Evolutionary conservation across 2,329 filamentous ascomycete genomes (phyloP).

Genomic region (Kalmusia sp.): DNA sequence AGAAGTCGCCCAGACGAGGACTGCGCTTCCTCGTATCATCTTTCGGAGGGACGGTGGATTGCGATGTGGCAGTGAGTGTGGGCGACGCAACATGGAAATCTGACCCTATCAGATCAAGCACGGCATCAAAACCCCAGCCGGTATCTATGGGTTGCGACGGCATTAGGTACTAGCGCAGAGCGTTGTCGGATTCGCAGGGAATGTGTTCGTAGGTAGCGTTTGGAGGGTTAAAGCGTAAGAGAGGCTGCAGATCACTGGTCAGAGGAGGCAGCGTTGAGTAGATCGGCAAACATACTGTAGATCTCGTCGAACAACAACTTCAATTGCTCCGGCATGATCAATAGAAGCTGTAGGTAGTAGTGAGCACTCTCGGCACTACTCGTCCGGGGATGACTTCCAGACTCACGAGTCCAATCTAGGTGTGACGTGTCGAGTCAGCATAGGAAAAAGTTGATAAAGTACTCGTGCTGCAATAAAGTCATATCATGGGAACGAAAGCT

Average conservation of each 20-base stretch:
- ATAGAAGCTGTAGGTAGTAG: conserved; percentile 17
- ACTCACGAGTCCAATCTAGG: conserved; percentile 1
- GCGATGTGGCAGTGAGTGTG: conserved; percentile 12
- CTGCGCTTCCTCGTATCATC: conserved; percentile 10
- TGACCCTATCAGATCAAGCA: conserved; percentile 50
- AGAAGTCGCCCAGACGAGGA: conserved; percentile 53
- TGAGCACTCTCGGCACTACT: conserved; percentile 17
- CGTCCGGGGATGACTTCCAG: background rate
- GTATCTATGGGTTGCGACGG: conserved; percentile 43
- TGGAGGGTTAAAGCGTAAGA: conserved; percentile 7
- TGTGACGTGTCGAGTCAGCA: conserved; percentile 2
- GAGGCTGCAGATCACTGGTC: conserved; percentile 7
- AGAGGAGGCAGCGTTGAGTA: conserved; percentile 12
- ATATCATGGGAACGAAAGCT: conserved; percentile 1
- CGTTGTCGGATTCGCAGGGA: background rate
- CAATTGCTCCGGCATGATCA: conserved; percentile 40
- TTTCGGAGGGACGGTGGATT: background rate
- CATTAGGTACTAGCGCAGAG: conserved; percentile 28
- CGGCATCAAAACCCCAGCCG: conserved; percentile 57
- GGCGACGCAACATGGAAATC: conserved; percentile 30
- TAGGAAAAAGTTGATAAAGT: background rate
- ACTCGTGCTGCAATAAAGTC: background rate
- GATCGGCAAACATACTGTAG: conserved; percentile 28
- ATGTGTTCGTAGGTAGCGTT: background rate
- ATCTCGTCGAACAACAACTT: conserved; percentile 37